These are phyloP conservation scores for Xanthoconium stramineum DNA, from an alignment of 768 basidiomycete species.

Conservation along the genomic window DNA sequence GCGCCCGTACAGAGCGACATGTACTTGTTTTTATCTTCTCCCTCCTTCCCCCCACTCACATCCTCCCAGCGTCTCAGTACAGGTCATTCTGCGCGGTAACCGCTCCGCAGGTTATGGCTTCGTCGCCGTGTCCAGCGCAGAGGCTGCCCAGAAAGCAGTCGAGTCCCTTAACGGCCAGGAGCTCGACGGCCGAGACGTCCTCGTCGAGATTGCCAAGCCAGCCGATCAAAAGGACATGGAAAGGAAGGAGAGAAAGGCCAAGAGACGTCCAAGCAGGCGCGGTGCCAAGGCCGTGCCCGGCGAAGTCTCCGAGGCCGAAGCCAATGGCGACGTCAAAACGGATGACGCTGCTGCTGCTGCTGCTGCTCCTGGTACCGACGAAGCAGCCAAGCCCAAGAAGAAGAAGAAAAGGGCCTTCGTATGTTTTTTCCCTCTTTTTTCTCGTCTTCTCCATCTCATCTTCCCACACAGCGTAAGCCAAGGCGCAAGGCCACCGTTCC, in stretches of 20 bases:
- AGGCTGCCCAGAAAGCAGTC: constrained; percentile 85
- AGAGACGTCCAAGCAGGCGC: constrained; percentile 82
- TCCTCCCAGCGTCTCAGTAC: constrained; percentile 64
- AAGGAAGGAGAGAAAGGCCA: constrained; percentile 72
- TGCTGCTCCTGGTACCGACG: constrained; percentile 48
- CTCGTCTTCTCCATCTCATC: constrained; percentile 7
- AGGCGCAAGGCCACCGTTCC: constrained; percentile 36
- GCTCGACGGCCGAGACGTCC: constrained; percentile 84
- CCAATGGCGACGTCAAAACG: constrained; percentile 69
- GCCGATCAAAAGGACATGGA: constrained; percentile 79
- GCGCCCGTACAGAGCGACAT: constrained; percentile 82
- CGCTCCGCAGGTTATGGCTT: constrained; percentile 93
- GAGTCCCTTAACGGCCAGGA: constrained; percentile 82
- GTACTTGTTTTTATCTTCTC: constrained; percentile 48
- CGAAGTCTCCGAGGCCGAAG: constrained; percentile 87
- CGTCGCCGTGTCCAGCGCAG: constrained; percentile 75
- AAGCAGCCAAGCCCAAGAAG: constrained; percentile 68
- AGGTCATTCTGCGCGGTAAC: constrained; percentile 81
- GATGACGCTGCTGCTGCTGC: constrained; percentile 44
- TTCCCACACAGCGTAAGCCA: constrained; percentile 51
- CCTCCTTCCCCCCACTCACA: constrained; percentile 4
- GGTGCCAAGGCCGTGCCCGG: constrained; percentile 85
- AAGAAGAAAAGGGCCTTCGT: constrained; percentile 74
- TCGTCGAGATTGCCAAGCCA: constrained; percentile 92
- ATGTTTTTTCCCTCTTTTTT: constrained; percentile 8